Evolutionary conservation across 1,284 basidiomycete genomes (phyloP), one percentile per base, ranked within the genome.

Genomic region (Baeospora myosura): DNA sequence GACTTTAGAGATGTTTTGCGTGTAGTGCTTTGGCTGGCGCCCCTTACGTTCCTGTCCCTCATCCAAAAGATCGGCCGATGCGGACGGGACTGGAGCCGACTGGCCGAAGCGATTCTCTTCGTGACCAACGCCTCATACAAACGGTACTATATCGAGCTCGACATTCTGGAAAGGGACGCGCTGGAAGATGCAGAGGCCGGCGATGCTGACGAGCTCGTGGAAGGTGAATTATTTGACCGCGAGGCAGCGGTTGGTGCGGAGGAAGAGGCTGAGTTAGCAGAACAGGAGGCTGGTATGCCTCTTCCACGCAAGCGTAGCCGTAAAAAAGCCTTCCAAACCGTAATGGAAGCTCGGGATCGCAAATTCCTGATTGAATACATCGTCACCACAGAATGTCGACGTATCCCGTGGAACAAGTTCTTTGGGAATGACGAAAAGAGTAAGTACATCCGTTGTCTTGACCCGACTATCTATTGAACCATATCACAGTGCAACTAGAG

Each of bases 391-490:
- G 23, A 36, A 11, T 52, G 51, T 33, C 46, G 51, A 5, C 43
- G 47, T 5, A 18, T 36, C 11, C 40, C 45, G 3, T 52, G 51
- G 51, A 35, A 52, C 23, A 35, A 43, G 23, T 52, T 37, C 37
- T 49, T 49, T 35, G 42, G 35, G 2, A 52, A 52, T 23, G 28
- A 44, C 6, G n/a, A 33, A 2, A 52, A 52, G 40, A 23, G 50
- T 50, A 32, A 4, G 32, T 32, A 16, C 20, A 32, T 32, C 26
- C 26, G n/a, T 14, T 28, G 26, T 28, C 26, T 28, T 8, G n/a
- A 28, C 14, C 14, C 8, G n/a, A n/a, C n/a, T n/a, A 28, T 8
- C 32, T 34, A 18, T 10, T 34, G 17, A 7, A 7, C 10, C 8
- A 17, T 34, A 8, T 34, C 3, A 43, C 37, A 36, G 26, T 33